Evolutionary conservation across 129 eudicot genomes (phyloP).

Genomic region (Escallonia rubra): DNA sequence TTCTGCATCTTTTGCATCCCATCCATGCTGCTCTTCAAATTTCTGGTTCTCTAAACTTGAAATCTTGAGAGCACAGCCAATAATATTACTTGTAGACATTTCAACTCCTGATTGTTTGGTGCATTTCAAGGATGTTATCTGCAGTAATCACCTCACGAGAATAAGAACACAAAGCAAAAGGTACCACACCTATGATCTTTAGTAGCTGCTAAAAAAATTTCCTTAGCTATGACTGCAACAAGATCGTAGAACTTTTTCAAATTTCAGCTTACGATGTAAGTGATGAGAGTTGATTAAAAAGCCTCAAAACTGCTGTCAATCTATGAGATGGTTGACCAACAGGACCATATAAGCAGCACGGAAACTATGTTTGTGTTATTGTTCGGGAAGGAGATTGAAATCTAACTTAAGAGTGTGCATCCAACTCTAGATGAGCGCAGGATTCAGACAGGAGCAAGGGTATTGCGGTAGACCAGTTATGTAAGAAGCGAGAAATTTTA

Average conservation of each 20-base stretch:
- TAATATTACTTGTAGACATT: conserved; percentile 15
- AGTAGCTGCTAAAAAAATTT: background rate
- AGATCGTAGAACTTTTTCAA: background rate
- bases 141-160: conserved; percentile 12
- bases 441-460: too few species aligned
- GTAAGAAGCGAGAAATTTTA: too few species aligned
- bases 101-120: conserved; percentile 24
- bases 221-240: background rate
- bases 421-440: too few species aligned
- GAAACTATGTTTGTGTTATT: too few species aligned
- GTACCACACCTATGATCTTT: background rate
- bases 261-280: too few species aligned
- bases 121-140: conserved; percentile 39
- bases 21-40: conserved; percentile 11
- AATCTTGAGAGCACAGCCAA: conserved; percentile 29
- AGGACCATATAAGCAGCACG: too few species aligned
- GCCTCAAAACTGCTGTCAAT: too few species aligned
- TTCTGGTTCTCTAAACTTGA: conserved; percentile 15
- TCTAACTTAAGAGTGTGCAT: too few species aligned
- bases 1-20: conserved; percentile 17
- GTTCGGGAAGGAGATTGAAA: too few species aligned
- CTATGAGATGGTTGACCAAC: too few species aligned
- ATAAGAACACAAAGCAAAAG: background rate
- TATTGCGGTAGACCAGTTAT: too few species aligned
- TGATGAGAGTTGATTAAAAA: too few species aligned